Evolutionary conservation across 805 yeast species (phyloP), one percentile per base, ranked within the genome.

Genomic region (Vanderwaltozyma yarrowii): DNA sequence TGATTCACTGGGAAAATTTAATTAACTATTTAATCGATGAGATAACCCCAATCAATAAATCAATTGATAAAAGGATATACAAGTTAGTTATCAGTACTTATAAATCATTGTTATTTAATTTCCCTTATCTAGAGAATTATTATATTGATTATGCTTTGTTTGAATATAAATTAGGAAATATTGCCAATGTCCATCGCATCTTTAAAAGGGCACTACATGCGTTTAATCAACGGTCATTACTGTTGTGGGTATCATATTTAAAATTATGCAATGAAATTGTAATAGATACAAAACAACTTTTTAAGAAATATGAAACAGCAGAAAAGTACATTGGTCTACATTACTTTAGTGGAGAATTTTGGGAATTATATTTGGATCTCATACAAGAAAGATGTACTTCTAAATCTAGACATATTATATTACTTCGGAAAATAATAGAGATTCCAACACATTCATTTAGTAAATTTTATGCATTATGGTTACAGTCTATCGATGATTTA

Each of bases 71-170:
- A n/a, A 37, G 40, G 21, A 14, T 52, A 12, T 45, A 43, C 29
- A 38, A 46, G 30, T 36, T 56, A 21, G 45, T 56, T 17, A 32
- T 41, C n/a, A 35, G 46, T 2, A 49, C 60, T 1, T 60, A 59
- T 36, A 43, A 45, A n/a, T 52, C 61, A 1, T 25, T 60, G 45
- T 41, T 60, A 1, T 44, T 37, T 10, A 38, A 52, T 20, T 58
- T 60, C 42, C 63, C 62, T 3, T 56, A 42, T 34, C 35, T 58
- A 30, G 65, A 60, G 34, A 58, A 56, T 36, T 60, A 59, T 37
- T 48, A 56, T 28, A 46, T 60, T 26, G 65, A 60, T 39, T 58
- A 50, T 40, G 64, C 61, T 3, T 41, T 59, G 8, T 50, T 60
- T 17, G 60, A 60, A 39, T 59, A 50, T 30, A 56, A 54, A 30